phyloP scores from a whole-genome alignment of 2,329 filamentous ascomycete genomes.

The Chalaropsis thielavioides region DNA sequence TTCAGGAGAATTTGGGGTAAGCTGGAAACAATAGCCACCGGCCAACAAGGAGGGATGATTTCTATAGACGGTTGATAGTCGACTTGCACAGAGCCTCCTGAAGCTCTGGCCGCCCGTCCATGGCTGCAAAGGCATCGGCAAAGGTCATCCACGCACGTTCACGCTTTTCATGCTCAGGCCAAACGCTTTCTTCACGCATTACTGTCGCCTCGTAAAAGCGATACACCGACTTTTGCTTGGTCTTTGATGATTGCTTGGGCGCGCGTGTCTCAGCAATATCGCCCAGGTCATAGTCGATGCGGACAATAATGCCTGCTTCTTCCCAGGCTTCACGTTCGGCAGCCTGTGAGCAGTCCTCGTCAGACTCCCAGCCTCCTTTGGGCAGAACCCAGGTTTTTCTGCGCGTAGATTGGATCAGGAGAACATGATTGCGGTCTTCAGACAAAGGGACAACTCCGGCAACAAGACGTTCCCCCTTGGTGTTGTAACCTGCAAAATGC shows the following conservation, averaged over 20 bases:
- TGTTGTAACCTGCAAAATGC: constrained; percentile 62
- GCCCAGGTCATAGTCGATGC: constrained; percentile 72
- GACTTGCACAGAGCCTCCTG: constrained; percentile 75
- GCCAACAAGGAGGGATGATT: neutral
- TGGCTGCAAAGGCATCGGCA: constrained; percentile 59
- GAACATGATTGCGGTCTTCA: constrained; percentile 69
- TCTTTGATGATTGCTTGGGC: constrained; percentile 56
- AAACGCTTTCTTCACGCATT: constrained; percentile 66
- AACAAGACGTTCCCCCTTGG: constrained; percentile 84
- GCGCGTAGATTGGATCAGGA: constrained; percentile 84
- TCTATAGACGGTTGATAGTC: constrained; percentile 40
- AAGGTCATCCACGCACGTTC: constrained; percentile 83
- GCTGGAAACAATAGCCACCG: neutral
- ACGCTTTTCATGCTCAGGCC: constrained; percentile 90
- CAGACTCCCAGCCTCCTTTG: constrained; percentile 94
- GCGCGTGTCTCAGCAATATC: constrained; percentile 72
- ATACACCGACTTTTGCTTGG: constrained; percentile 49
- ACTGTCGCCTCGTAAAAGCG: constrained; percentile 84
- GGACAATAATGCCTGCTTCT: constrained; percentile 83
- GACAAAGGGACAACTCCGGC: constrained; percentile 88
- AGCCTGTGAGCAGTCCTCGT: constrained; percentile 75
- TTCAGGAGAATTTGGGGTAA: neutral
- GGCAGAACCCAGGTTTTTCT: constrained; percentile 91
- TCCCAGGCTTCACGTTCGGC: constrained; percentile 93
- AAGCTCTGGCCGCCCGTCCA: constrained; percentile 71